Evolutionary conservation across 176 grass and related monocot species (phyloP), one percentile per base, ranked within the genome.

Genomic region (sorghum (Sorghum bicolor)): DNA sequence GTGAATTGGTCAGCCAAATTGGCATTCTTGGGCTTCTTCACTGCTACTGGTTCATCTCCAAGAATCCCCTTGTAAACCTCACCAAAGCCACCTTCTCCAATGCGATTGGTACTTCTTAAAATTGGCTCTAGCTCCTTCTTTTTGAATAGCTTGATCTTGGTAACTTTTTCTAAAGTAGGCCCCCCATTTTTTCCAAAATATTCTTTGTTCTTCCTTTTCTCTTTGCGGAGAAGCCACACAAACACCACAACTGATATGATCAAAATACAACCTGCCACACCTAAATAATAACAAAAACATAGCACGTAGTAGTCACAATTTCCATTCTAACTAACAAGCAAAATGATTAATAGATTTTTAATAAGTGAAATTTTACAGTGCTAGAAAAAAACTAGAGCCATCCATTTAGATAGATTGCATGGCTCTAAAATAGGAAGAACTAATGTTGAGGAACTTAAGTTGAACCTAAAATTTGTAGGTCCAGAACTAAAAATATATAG

Each of bases 41-140:
- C 67, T 1, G 88, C 84, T 24, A 90, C 79, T 33, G 0, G 13
- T 3, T 72, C 67, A 65, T 40, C 67, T 65, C 63, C 88, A 55
- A 90, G 60, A 34, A 31, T 20, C 16, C 84, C 88, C 45, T 74
- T 79, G 53, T 90, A 90, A 22, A 90, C 88, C 17, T 64, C 55
- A 6, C 70, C 70, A 50, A 83, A 74, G 7, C 9, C 70, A 64
- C 69, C 81, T 11, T 45, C 44, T 12, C 81, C 81, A 15, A 74
- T 44, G 47, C 22, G 14, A 64, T 64, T 10, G 0, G 5, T 64
- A 1, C 29, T 36, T 48, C 9, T 83, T 26, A 52, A 10, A 74
- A 74, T 53, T 74, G 44, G 37, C 70, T 17, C 47, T 8, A 83
- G 8, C 11, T 74, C 81, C 6, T 47, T 6, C 40, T 36, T 73